A percentile compares a stretch with the other conserved stretches of the same genome.
These are phyloP conservation scores for Aspergillus aculeatinus DNA, from an alignment of 2,329 filamentous ascomycete species.

Conservation along the genomic window DNA sequence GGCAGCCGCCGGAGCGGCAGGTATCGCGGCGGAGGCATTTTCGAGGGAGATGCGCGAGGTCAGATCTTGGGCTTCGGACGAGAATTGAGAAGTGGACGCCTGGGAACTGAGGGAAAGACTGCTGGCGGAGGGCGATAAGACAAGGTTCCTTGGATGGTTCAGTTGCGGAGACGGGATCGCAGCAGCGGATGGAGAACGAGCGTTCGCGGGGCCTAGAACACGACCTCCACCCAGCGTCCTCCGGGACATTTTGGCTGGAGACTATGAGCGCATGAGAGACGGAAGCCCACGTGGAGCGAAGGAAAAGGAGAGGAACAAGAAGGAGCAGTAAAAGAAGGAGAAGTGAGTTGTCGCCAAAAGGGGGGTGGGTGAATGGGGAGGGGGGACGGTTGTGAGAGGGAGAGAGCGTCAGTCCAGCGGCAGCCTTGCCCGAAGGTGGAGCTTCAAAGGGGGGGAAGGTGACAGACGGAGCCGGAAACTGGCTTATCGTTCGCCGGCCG, in stretches of 20 bases:
- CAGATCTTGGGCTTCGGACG: slow-evolving; percentile 73
- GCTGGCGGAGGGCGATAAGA: slow-evolving; percentile 65
- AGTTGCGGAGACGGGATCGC: slow-evolving; percentile 44
- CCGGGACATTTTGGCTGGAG: slow-evolving; percentile 63
- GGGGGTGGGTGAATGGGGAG: neutral
- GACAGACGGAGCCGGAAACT: slow-evolving; percentile 13
- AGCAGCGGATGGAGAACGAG: slow-evolving; percentile 65
- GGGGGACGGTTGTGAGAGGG: neutral
- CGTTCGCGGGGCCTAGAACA: slow-evolving; percentile 82
- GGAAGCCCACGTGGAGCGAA: slow-evolving; percentile 20
- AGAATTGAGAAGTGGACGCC: slow-evolving; percentile 68
- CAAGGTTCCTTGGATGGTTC: slow-evolving; percentile 43
- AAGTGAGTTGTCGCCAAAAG: neutral
- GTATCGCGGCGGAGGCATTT: slow-evolving; percentile 53
- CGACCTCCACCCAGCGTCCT: slow-evolving; percentile 89
- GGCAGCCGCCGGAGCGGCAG: slow-evolving; percentile 53
- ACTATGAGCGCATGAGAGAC: slow-evolving; percentile 41
- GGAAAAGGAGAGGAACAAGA: neutral
- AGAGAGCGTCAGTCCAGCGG: neutral
- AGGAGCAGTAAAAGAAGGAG: slow-evolving; percentile 2
- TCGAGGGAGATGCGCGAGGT: slow-evolving; percentile 75
- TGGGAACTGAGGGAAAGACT: slow-evolving; percentile 76
- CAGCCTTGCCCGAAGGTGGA: slow-evolving; percentile 8
- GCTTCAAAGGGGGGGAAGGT: slow-evolving; percentile 6
- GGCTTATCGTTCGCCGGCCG: slow-evolving; percentile 8